Base-by-base conservation (phyloP, 352 stramenopile species). In the Pythium rishiriense region DNA sequence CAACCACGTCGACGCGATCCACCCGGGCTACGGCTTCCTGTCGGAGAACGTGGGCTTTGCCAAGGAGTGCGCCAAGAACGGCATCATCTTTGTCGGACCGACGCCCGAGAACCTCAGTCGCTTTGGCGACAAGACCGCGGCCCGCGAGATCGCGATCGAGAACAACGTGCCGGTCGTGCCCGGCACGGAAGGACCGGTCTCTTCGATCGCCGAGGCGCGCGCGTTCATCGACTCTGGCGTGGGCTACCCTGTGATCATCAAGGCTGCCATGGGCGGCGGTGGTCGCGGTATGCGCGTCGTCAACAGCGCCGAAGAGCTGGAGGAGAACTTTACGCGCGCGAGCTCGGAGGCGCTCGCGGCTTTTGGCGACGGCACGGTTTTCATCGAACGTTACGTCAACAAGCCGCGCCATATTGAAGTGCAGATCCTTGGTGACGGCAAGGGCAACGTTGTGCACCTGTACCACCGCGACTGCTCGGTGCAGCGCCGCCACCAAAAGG, bases 1-100 rank as follows among this genome's bases (percentile, higher is more conserved):
- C 46, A 97, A 97, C 70, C 78, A 88, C 52, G 93, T 98, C 33
- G 85, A 98, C 69, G 96, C 96, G 35, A 97, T 99, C 58, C 97
- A 99, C 83, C 97, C 97, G 8, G 96, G 96, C 24, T 99, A 99
- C 79, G 97, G 97, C 15, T 99, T 99, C 70, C 81, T 99, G 14
- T 97, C 81, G 35, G 97, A 99, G 75, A 98, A 98, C 69, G 87
- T 97, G 19, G 81, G 91, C 19, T 99, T 99, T 78, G 96, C 91
- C 19, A 69, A 98, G 70, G 70, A 87, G 31, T 98, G 96, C 73
- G 85, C 78, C 33, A 87, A 97, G 53, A 87, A 93, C 52, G 91
- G 90, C 35, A 97, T 99, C 58, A 94, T 85, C 31, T 99, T 99
- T 68, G 86, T 99, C 11, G 97, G 97, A 28, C 97, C 97, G 24